Conservation (phyloP, 345 rosid genomes). For the Corchorus capsularis region DNA sequence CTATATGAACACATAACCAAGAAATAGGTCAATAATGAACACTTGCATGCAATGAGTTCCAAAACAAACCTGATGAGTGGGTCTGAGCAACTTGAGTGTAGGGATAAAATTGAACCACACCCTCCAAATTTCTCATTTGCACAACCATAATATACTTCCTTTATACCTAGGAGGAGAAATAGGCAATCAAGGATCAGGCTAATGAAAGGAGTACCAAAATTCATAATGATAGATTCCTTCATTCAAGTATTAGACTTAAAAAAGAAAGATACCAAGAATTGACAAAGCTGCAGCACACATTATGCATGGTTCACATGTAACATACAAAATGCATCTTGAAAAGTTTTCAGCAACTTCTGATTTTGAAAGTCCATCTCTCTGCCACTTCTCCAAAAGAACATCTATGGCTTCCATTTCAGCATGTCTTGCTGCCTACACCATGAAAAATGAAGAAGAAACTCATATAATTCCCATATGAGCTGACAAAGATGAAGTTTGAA, state of each 20-base stretch:
- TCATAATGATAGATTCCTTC: neutral
- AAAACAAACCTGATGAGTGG: constrained; percentile 30
- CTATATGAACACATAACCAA: too few species aligned
- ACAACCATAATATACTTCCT: constrained; percentile 76
- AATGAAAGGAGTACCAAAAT: neutral
- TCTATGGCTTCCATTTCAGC: constrained; percentile 97
- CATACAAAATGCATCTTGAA: constrained; percentile 64
- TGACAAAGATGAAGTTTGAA: neutral
- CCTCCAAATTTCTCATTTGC: constrained; percentile 90
- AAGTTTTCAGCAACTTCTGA: constrained; percentile 63
- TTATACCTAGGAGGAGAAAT: constrained; percentile 40
- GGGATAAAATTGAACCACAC: constrained; percentile 71
- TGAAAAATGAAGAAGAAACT: neutral
- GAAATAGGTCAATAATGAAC: too few species aligned
- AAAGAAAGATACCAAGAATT: constrained; percentile 51
- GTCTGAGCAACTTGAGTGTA: constrained; percentile 50
- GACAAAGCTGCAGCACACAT: constrained; percentile 94
- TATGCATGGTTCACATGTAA: constrained; percentile 91
- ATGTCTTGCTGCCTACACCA: constrained; percentile 73
- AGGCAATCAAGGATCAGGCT: constrained; percentile 4
- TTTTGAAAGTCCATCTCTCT: constrained; percentile 48
- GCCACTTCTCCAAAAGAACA: constrained; percentile 68
- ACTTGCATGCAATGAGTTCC: constrained; percentile 5
- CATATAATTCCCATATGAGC: neutral
- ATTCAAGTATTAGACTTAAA: neutral